Percentiles rank a stretch among this genome's conserved stretches.
Evolutionary conservation across 179 eudicot genomes (phyloP).

Genomic region (Camellia oleifera): DNA sequence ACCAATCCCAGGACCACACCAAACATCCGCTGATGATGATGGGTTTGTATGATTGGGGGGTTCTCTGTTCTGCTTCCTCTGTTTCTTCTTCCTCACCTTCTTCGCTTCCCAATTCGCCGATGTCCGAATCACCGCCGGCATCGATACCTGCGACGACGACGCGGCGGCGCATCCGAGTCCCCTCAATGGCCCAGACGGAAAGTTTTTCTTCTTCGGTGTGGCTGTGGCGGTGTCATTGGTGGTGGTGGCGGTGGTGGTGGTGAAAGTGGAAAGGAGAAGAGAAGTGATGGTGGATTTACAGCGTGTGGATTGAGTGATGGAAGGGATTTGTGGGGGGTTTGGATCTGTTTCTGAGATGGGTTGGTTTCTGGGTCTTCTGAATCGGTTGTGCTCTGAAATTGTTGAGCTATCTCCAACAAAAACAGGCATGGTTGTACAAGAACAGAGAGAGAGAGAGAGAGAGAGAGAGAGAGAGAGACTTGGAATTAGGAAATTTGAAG

Average conservation of each 20-base stretch:
- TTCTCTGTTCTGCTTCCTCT: constrained; percentile 25
- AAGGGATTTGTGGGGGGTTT: constrained; percentile 30
- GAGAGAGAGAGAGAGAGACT: too few relatives aligned
- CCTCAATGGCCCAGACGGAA: constrained; percentile 44
- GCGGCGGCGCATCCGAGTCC: constrained; percentile 86
- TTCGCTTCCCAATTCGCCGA: constrained; percentile 68
- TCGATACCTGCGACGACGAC: constrained; percentile 64
- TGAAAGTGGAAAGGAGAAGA: constrained; percentile 46
- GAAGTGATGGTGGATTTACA: constrained; percentile 73
- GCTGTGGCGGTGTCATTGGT: constrained; percentile 8
- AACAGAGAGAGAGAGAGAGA: constrained; percentile 3
- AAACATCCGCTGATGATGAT: constrained; percentile 40
- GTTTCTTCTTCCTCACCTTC: constrained; percentile 37
- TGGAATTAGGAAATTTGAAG: neutral
- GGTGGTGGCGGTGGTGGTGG: too few relatives aligned
- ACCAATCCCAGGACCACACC: constrained; percentile 87
- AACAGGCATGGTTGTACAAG: constrained; percentile 24
- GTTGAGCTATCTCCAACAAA: constrained; percentile 35
- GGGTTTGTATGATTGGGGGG: constrained; percentile 11
- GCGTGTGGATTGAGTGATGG: constrained; percentile 44
- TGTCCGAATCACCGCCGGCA: constrained; percentile 66
- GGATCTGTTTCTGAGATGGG: constrained; percentile 29
- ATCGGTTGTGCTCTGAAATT: constrained; percentile 33
- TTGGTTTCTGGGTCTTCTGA: constrained; percentile 42
- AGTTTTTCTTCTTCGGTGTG: constrained; percentile 41